Evolutionary conservation across 495 filamentous ascomycete genomes (phyloP), one percentile per base, ranked within the genome.

Genomic region (Beverwykella pulmonaria): DNA sequence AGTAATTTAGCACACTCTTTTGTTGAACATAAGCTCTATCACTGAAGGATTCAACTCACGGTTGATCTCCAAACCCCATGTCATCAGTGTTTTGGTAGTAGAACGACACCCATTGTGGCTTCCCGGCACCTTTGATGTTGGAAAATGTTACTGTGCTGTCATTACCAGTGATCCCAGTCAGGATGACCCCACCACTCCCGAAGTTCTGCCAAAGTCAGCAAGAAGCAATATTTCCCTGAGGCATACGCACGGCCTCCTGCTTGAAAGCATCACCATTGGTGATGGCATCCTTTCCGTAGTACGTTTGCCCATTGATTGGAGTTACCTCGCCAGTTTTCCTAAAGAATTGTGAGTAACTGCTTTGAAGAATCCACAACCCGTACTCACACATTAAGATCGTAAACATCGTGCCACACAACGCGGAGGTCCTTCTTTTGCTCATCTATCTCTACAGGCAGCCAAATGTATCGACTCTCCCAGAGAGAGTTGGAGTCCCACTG

Each of bases 41-140:
- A 34, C 6, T 9, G 39, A n/a, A n/a, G 39, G 17, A n/a, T 10
- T 10, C 5, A 44, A 44, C 39, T 12, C 73, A 75, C 15, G 66
- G 79, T 63, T 79, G 76, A 46, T 82, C 79, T 1, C 79, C 79
- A 26, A 77, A 80, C 2, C 79, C 79, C 75, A 77, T 77, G 57
- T 79, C 78, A 27, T 78, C 77, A 32, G 67, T 75, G 59, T 80
- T 69, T 14, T 67, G 77, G 53, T 83, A 83, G 61, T 84, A 81
- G 70, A 84, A 83, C 0, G 82, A 83, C 14, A 84, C 75, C 81
- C 81, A 84, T 76, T 84, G 82, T 1, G 78, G 78, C 39, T 80
- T 76, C 20, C 82, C 82, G 6, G 77, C 73, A 7, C 82, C 82
- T 59, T 80, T 70, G 20, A 84, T 79, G 2, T 70, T 72, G 14